Percentiles rank a stretch among this genome's conserved stretches.
These are phyloP conservation scores for Crithidia acanthocephali DNA, from an alignment of 208 protist genomes.

Conservation along the genomic window DNA sequence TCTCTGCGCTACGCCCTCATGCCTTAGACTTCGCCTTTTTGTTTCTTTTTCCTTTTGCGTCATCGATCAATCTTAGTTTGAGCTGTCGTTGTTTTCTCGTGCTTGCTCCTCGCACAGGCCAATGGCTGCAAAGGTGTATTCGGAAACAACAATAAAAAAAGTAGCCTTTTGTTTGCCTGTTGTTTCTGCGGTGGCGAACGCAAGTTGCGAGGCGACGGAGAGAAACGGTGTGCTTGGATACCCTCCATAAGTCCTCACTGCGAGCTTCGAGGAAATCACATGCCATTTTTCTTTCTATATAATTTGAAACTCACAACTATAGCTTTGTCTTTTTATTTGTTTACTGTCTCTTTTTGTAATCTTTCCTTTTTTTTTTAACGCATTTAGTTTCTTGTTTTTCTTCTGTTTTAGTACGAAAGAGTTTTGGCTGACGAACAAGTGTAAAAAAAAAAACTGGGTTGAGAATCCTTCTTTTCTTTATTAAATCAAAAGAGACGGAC, in stretches of 20 bases:
- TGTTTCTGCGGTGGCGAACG: no score
- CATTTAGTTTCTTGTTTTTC: not conserved
- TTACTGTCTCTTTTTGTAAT: not conserved
- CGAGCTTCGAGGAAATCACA: not conserved
- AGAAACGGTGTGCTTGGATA: no score
- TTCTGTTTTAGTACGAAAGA: not conserved
- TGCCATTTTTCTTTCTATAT: no score
- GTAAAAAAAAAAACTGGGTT: not conserved
- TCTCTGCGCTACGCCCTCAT: not conserved
- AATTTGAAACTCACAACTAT: not conserved
- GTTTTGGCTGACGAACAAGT: not conserved
- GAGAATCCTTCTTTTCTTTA: constrained; percentile 18
- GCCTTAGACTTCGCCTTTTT: not conserved
- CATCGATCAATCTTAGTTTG: constrained; percentile 7
- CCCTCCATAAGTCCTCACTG: no score
- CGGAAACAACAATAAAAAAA: no score
- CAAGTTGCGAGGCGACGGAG: no score
- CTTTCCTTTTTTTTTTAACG: not conserved
- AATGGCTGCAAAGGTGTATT: no score
- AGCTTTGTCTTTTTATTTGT: not conserved
- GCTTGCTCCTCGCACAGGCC: not conserved
- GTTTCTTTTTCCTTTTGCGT: constrained; percentile 2
- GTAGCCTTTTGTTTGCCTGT: no score
- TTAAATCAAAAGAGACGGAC: not conserved
- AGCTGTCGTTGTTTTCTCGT: not conserved